Base-by-base conservation (phyloP, 495 filamentous ascomycete genomes). In the Oidiodendron maius region DNA sequence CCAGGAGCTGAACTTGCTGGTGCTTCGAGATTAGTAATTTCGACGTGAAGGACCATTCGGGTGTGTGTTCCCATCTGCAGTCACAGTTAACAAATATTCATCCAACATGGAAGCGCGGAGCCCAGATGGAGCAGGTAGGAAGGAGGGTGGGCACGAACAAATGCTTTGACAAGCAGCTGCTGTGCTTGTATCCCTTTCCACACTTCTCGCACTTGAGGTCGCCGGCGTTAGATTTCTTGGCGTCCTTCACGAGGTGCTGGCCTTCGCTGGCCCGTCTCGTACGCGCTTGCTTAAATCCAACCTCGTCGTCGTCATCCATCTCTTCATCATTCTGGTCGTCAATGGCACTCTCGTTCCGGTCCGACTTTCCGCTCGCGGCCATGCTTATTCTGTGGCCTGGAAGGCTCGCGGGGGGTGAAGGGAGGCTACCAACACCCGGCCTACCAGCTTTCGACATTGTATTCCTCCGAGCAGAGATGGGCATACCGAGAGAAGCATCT, bases 181-280 rank as follows among this genome's bases (percentile, higher is more conserved):
- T 91, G 81, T 98, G 93, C 84, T 98, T 98, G 82, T 98, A 98
- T 71, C 88, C 90, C 78, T 98, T 98, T 68, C 93, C 93, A 76
- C 93, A 98, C 69, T 87, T 93, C 62, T 96, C 91, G 72, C 93
- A 98, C 69, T 87, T 86, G 61, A 98, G 77, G 64, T 96, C 91
- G 57, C 81, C 80, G 62, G 73, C 85, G 65, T 71, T 71, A 65
- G 81, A 84, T 65, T 83, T 89, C 58, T 79, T 81, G 54, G 89
- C 87, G 52, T 70, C 74, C 69, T 89, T 93, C 57, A 72, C 74
- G 56, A 89, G 71, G 52, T 83, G 81, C 55, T 87, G 83, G 52
- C 87, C 89, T 69, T 94, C 93, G 68, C 87, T 95, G 54, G 88
- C 89, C 61, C 87, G 80, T 55, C 87, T 77, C 53, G 86, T 79